Percentiles rank a stretch among this genome's conserved stretches.
These are phyloP conservation scores for Bassia scoparia DNA, from an alignment of 148 eudicot species.

Conservation along the genomic window DNA sequence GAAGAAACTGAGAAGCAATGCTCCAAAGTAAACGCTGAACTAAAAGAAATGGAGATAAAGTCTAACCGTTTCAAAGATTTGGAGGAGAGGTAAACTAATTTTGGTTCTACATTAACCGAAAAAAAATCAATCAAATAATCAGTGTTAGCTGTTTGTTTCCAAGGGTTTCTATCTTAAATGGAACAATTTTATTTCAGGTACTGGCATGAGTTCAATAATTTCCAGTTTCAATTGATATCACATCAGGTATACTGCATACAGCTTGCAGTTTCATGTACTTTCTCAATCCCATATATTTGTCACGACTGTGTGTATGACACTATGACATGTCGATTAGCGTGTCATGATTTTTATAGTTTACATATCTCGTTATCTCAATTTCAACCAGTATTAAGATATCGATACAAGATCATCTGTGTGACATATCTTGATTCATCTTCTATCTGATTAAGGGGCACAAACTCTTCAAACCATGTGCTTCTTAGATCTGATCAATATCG, in stretches of 20 bases:
- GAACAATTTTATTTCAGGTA: slow-evolving; percentile 51
- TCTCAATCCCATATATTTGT: not conserved
- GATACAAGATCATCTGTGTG: not conserved
- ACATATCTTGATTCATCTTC: not conserved
- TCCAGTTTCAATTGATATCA: slow-evolving; percentile 87
- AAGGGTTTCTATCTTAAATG: slow-evolving; percentile 4
- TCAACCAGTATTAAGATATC: slow-evolving; percentile 3
- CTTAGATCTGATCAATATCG: slow-evolving; percentile 1
- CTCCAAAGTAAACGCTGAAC: slow-evolving; percentile 70
- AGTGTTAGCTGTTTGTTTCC: not conserved
- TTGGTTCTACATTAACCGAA: not conserved
- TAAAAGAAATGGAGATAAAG: slow-evolving; percentile 82
- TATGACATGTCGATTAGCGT: not conserved
- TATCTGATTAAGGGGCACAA: not conserved
- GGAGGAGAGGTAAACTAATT: slow-evolving; percentile 69
- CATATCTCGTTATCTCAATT: not conserved
- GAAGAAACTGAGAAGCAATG: slow-evolving; percentile 89
- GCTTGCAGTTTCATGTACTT: slow-evolving; percentile 6
- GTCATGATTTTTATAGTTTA: not conserved
- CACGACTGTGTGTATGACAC: not conserved
- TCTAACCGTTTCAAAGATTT: slow-evolving; percentile 86
- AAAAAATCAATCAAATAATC: not conserved
- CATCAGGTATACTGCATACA: slow-evolving; percentile 66
- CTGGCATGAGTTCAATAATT: slow-evolving; percentile 94
- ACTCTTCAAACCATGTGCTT: not conserved